Evolutionary conservation across 768 basidiomycete species (phyloP), one percentile per base, ranked within the genome.

Genomic region (Russula griseocarnosa): DNA sequence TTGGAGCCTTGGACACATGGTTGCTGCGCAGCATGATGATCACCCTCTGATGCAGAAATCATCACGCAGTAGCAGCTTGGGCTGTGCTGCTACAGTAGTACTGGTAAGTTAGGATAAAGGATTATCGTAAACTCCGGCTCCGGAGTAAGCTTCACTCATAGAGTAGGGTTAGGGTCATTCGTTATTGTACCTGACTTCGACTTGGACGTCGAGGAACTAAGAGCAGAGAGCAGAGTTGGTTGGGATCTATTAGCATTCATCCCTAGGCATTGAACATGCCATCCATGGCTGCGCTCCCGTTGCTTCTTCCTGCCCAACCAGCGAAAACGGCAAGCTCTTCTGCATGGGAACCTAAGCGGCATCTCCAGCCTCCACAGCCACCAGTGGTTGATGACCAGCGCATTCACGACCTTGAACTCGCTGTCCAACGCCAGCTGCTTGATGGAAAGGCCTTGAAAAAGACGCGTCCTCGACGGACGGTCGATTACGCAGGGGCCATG

Each of bases 401-500:
- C 72, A 73, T 87, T 52, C 80, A 87, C 52, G 90, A 95, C 69
- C 85, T 87, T 65, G 92, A 95, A 70, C 78, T 91, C 66, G 91
- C 90, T 1, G 85, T 81, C 69, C 86, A 83, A 32, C 77, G 86
- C 54, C 86, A 86, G 71, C 76, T 84, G 69, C 78, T 90, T 66
- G 92, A 93, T 70, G 91, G 92, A 3, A 91, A 90, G 73, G 77
- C 85, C 20, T 82, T 89, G 66, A 96, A 93, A 81, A 95, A 94
- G 79, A 94, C 91, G 53, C 83, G 94, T 65, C 94, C 97, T 24
- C 78, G 95, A 60, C 78, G 94, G 76, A 98, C 97, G 22, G 95
- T 98, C 14, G 97, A 98, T 75, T 98, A 94, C 70, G 88, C 89
- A 69, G 94, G 94, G 32, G 86, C 87, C 2, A 80, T 96, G 76